A percentile compares a stretch with the other conserved stretches of the same genome.
Conservation (phyloP, 78 protist species). For the Dictyostelium capitatum region DNA sequence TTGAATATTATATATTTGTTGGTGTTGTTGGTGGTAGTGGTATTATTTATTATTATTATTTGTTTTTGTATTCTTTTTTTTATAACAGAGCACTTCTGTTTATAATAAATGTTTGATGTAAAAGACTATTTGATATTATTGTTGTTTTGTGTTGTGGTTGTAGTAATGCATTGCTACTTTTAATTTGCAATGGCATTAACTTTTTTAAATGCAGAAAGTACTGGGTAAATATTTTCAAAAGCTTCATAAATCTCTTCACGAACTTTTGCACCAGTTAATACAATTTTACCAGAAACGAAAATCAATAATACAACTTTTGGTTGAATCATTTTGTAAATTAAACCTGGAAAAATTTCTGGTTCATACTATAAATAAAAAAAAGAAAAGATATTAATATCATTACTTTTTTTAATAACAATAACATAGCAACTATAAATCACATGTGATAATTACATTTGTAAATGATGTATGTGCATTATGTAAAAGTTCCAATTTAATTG, state of each 20-base stretch:
- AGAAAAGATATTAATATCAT: background rate
- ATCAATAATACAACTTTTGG: slow-evolving; percentile 96
- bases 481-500: slow-evolving; percentile 95
- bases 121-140: background rate
- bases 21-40: no score
- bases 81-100: slow-evolving; percentile 33
- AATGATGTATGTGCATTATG: slow-evolving; percentile 80
- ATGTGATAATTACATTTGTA: slow-evolving; percentile 26
- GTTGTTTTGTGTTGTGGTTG: background rate
- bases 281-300: slow-evolving; percentile 98
- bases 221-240: slow-evolving; percentile 91
- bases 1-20: no score
- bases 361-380: slow-evolving; percentile 88
- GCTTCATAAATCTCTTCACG: slow-evolving; percentile 86
- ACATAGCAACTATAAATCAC: background rate
- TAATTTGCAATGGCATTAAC: background rate
- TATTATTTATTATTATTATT: background rate
- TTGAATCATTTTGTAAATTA: slow-evolving; percentile 92
- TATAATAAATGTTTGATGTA: background rate
- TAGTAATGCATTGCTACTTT: background rate
- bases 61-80: background rate
- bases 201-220: slow-evolving; percentile 86
- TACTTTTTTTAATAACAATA: background rate
- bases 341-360: slow-evolving; percentile 98
- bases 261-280: slow-evolving; percentile 97